Conservation (phyloP, 306 rosid species). For the Quercus suber region DNA sequence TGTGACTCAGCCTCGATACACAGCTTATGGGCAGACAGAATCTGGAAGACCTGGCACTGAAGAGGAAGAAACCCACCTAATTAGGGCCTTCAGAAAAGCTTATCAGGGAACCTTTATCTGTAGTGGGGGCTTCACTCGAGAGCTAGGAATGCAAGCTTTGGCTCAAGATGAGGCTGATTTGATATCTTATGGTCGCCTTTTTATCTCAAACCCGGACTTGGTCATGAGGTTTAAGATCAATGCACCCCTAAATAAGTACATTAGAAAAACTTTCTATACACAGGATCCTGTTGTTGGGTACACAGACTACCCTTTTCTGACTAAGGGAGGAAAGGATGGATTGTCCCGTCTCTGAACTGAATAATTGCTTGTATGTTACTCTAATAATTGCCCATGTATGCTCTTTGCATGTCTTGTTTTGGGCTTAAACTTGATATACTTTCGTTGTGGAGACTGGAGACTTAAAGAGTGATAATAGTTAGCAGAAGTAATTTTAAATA, state of each 20-base stretch:
- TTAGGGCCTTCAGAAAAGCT: constrained; percentile 51
- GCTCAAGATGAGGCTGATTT: constrained; percentile 67
- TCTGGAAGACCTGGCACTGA: constrained; percentile 73
- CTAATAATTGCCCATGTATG: background rate
- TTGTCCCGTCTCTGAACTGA: background rate
- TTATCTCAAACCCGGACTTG: constrained; percentile 80
- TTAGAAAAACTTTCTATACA: constrained; percentile 74
- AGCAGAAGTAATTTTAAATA: too few relatives aligned
- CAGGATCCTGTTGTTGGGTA: constrained; percentile 83
- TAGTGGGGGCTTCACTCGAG: constrained; percentile 83
- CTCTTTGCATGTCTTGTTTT: background rate
- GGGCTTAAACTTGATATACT: background rate
- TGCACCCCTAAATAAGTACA: constrained; percentile 63
- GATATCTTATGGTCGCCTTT: constrained; percentile 75
- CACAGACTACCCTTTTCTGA: constrained; percentile 75
- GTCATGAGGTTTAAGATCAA: constrained; percentile 56
- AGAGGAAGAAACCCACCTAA: constrained; percentile 57
- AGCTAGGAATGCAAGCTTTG: constrained; percentile 71
- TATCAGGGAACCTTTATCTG: constrained; percentile 73
- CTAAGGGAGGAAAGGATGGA: constrained; percentile 1
- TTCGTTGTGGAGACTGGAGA: background rate
- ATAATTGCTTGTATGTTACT: background rate
- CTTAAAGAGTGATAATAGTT: too few relatives aligned
- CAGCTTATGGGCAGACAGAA: constrained; percentile 59
- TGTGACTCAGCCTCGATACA: constrained; percentile 77